phyloP scores from a whole-genome alignment of 108 stramenopile genomes.

The Pseudonitzschia delicatissima region DNA sequence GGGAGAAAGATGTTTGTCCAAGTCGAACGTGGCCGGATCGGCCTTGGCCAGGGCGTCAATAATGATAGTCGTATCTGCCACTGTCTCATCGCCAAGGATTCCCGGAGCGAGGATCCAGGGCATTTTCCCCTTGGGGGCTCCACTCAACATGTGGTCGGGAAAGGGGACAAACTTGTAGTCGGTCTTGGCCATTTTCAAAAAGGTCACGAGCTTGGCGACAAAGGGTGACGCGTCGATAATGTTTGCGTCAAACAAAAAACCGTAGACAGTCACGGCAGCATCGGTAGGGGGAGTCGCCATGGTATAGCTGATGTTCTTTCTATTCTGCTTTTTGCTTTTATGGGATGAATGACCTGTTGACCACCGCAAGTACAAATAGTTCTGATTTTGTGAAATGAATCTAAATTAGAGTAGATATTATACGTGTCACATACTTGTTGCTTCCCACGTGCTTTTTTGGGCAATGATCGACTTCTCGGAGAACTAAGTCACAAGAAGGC shows the following conservation, averaged over 20 bases:
- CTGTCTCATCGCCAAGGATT: neutral
- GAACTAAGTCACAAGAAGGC: too few relatives aligned
- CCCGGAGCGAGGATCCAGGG: neutral
- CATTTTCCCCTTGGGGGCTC: neutral
- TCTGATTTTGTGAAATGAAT: too few relatives aligned
- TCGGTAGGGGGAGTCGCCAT: too few relatives aligned
- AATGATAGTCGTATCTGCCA: conserved; percentile 6
- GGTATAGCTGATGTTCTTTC: too few relatives aligned
- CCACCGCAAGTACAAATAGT: too few relatives aligned
- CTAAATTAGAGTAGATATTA: too few relatives aligned
- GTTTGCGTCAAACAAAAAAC: neutral
- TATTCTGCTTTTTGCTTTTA: too few relatives aligned
- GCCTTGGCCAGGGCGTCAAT: neutral
- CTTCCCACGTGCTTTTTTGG: too few relatives aligned
- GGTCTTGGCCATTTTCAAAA: conserved; percentile 6
- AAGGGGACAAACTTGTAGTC: neutral
- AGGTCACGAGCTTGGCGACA: conserved; percentile 13
- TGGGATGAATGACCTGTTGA: too few relatives aligned
- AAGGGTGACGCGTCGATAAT: neutral
- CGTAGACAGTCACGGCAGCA: too few relatives aligned
- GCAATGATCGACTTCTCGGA: too few relatives aligned
- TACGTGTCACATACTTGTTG: too few relatives aligned
- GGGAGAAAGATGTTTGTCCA: conserved; percentile 8
- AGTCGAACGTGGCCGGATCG: conserved; percentile 9
- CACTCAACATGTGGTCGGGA: neutral